A percentile compares a stretch with the other conserved stretches of the same genome.
Conservation (phyloP, 257 asterid species). For the Lycium barbarum region DNA sequence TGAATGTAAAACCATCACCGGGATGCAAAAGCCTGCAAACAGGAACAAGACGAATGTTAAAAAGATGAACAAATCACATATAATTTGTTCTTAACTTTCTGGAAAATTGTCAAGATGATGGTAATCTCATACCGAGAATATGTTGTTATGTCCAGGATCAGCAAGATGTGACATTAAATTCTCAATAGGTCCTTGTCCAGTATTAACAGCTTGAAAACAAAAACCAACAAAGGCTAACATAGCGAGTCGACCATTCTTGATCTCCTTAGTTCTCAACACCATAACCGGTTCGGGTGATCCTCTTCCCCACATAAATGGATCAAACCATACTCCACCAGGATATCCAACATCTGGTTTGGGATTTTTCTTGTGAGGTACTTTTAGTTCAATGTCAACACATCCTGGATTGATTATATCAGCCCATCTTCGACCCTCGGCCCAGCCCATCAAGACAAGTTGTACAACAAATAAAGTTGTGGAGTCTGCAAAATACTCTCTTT, state of each 20-base stretch:
- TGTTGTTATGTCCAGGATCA: conserved; percentile 89
- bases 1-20: conserved; percentile 30
- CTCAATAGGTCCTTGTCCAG: conserved; percentile 74
- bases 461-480: conserved; percentile 64
- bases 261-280: conserved; percentile 86
- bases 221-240: conserved; percentile 88
- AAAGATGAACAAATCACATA: neutral
- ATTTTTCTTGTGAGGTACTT: conserved; percentile 59
- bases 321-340: conserved; percentile 92
- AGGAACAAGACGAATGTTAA: neutral
- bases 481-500: conserved; percentile 73
- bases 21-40: conserved; percentile 66
- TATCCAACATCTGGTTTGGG: conserved; percentile 83
- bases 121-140: conserved; percentile 58
- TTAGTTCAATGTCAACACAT: conserved; percentile 72
- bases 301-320: conserved; percentile 87
- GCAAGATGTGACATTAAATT: conserved; percentile 77
- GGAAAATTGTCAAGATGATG: neutral
- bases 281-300: conserved; percentile 91
- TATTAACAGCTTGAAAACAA: conserved; percentile 80
- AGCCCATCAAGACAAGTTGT: conserved; percentile 78
- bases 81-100: neutral
- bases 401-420: conserved; percentile 85
- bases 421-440: conserved; percentile 95
- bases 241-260: conserved; percentile 89